Percentiles rank a stretch among this genome's conserved stretches.
Conservation (phyloP, 2,329 filamentous ascomycete genomes). For the Penicillium sp. region DNA sequence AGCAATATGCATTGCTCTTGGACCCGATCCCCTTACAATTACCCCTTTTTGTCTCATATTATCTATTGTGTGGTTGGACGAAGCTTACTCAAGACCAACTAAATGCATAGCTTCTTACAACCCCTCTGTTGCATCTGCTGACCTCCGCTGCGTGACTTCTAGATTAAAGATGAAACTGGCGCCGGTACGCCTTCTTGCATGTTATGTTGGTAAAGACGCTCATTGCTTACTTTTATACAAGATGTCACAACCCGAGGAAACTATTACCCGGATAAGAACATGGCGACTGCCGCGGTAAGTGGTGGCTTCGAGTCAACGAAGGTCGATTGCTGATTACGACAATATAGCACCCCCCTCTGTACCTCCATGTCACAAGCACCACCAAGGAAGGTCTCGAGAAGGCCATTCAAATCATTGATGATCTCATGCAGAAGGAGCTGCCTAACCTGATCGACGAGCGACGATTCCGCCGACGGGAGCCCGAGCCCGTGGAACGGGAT, state of each 20-base stretch:
- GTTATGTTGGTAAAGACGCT: constrained; percentile 55
- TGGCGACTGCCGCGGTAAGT: constrained; percentile 89
- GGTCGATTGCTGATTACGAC: background rate
- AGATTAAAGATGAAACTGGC: constrained; percentile 99
- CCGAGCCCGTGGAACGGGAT: constrained; percentile 80
- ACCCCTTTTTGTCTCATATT: constrained; percentile 31
- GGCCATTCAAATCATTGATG: constrained; percentile 84
- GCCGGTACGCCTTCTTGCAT: constrained; percentile 78
- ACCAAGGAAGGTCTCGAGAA: constrained; percentile 87
- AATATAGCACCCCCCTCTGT: constrained; percentile 80
- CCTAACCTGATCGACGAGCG: constrained; percentile 94
- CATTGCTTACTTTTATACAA: constrained; percentile 64
- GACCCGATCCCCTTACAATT: constrained; percentile 26
- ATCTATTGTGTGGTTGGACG: constrained; percentile 60
- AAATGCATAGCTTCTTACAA: constrained; percentile 56
- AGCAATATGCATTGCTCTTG: constrained; percentile 35
- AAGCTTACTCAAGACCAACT: constrained; percentile 66
- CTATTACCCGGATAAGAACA: constrained; percentile 96
- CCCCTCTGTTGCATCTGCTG: constrained; percentile 87
- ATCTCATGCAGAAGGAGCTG: constrained; percentile 93
- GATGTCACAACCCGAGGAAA: constrained; percentile 98
- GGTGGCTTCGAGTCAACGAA: background rate
- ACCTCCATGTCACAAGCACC: constrained; percentile 92
- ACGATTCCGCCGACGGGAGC: constrained; percentile 80
- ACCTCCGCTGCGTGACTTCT: constrained; percentile 82